Base-by-base conservation (phyloP, 2,329 filamentous ascomycete genomes). In the Lasiodiplodia sp. region DNA sequence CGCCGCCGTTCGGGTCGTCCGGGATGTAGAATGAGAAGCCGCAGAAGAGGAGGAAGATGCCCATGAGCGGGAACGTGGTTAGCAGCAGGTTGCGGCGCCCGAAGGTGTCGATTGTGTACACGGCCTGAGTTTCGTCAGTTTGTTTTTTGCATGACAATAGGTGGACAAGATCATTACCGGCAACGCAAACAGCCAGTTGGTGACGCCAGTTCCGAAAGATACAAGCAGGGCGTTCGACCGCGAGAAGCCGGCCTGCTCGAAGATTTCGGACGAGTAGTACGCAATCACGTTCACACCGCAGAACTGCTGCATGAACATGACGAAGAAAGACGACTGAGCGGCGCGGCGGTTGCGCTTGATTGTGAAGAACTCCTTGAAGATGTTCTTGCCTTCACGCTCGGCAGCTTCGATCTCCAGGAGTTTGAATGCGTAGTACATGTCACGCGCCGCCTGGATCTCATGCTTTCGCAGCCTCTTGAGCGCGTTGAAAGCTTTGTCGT, bases 361-460 rank as follows among this genome's bases (percentile, higher is more conserved):
- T 11, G 69, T 73, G 69, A 72, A 72, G 12, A 76, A 57, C 52
- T 78, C 75, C 63, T 69, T 73, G 21, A 76, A 72, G 72, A 56
- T 76, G 63, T 70, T 76, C 72, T 71, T 38, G 72, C 77, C 74
- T 75, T 79, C 70, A 71, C 79, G 72, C 72, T 76, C 71, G 71
- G 74, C 71, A 74, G 69, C 65, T 73, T 70, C 83, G 73, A 68
- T 84, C 83, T 31, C 83, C 74, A 2, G 81, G 80, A 1, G 83
- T 82, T 70, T 84, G 80, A 7, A 84, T 1, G 70, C 68, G 74
- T 87, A 88, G 77, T 86, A 88, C 63, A 83, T 79, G 71, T 87
- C 86, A 37, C 86, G 75, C 0, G 85, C 85, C 0, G 85, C 86
- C 69, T 87, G 84, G n/a, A 88, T 79, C 6, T 84, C 80, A 4